phyloP scores from a whole-genome alignment of 257 asterid genomes.

The Coffea eugenioides region DNA sequence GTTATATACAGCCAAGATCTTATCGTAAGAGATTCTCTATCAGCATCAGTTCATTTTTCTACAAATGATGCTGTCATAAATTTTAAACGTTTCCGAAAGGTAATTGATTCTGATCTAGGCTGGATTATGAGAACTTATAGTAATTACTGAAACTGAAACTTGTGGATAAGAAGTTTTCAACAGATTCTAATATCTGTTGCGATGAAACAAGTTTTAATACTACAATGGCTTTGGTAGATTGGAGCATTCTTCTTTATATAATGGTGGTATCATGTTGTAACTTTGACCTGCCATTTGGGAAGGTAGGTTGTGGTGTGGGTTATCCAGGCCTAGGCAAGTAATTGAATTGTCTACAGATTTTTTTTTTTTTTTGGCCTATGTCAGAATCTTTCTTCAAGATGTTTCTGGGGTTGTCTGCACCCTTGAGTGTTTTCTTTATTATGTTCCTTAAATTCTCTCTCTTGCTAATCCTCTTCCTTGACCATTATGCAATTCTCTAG shows the following conservation, averaged over 20 bases:
- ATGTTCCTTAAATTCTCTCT: not conserved
- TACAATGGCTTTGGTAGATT: not conserved
- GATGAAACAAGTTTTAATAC: not conserved
- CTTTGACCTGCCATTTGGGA: not conserved
- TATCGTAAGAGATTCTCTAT: slow-evolving; percentile 53
- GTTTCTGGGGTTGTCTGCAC: not conserved
- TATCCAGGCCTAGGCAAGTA: not conserved
- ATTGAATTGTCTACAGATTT: not conserved
- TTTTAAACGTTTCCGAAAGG: slow-evolving; percentile 93
- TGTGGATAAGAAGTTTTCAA: not conserved
- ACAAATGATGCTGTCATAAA: slow-evolving; percentile 34
- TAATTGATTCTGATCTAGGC: slow-evolving; percentile 19
- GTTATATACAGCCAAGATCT: slow-evolving; percentile 79
- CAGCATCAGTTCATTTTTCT: slow-evolving; percentile 33
- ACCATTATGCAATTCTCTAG: slow-evolving; percentile 33
- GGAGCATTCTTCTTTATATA: not conserved
- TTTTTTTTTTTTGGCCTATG: not conserved
- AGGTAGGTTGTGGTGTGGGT: not conserved
- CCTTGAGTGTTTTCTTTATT: not conserved
- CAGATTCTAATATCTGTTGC: not conserved
- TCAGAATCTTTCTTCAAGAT: not conserved
- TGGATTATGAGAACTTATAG: not conserved
- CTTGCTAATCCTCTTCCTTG: slow-evolving; percentile 4
- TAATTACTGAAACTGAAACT: not conserved
- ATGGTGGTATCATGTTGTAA: not conserved